phyloP scores from a whole-genome alignment of 2,329 filamentous ascomycete genomes.

The Cercospora sp. region DNA sequence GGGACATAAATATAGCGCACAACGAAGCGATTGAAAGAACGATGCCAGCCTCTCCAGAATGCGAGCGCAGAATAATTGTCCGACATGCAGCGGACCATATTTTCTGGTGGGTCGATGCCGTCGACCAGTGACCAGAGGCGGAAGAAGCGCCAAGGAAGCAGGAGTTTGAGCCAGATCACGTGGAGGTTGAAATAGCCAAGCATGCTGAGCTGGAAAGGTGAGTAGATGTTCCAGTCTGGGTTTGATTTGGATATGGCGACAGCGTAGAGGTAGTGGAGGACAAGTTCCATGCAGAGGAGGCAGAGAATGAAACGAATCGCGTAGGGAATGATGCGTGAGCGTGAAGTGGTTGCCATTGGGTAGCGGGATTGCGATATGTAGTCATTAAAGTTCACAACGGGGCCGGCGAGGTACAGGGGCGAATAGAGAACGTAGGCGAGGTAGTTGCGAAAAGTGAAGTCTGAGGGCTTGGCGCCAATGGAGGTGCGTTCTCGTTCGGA shows the following conservation, averaged over 20 bases:
- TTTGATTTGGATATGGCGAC: conserved; percentile 83
- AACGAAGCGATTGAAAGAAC: conserved; percentile 91
- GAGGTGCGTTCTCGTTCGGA: conserved; percentile 85
- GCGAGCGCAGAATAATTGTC: conserved; percentile 88
- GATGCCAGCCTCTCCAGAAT: conserved; percentile 97
- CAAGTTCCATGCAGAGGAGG: conserved; percentile 84
- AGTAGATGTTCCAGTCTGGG: conserved; percentile 80
- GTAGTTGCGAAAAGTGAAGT: conserved; percentile 84
- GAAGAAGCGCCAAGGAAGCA: conserved; percentile 98
- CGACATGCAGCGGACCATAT: conserved; percentile 95
- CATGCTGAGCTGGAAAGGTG: conserved; percentile 82
- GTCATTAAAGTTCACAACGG: conserved; percentile 97
- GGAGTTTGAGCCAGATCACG: conserved; percentile 95
- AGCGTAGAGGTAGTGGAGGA: conserved; percentile 90
- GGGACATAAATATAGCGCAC: conserved; percentile 93
- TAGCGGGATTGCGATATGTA: conserved; percentile 86
- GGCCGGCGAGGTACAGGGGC: conserved; percentile 87
- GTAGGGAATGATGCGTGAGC: conserved; percentile 72
- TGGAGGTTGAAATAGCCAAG: conserved; percentile 95
- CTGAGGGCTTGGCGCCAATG: conserved; percentile 67
- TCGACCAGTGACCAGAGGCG: conserved; percentile 92
- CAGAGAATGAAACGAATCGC: conserved; percentile 77
- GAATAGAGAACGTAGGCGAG: conserved; percentile 87
- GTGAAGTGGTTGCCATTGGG: conserved; percentile 66
- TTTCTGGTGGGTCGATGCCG: conserved; percentile 91